Conservation (phyloP, 2,329 filamentous ascomycete genomes). For the Ascochyta viciae-villosae region DNA sequence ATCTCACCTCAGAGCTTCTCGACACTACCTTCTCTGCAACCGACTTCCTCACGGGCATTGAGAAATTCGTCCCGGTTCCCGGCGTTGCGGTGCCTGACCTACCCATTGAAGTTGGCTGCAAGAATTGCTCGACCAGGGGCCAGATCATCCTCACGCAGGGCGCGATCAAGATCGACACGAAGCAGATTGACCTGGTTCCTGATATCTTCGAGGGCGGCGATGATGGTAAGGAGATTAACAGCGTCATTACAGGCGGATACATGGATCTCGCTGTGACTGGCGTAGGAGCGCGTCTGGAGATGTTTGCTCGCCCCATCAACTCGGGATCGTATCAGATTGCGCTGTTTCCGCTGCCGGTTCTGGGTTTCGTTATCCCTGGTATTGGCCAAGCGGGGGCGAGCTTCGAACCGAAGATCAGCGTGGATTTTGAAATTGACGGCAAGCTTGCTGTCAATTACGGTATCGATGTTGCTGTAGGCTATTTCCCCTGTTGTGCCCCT, state of each 20-base stretch:
- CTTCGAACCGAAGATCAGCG: constrained; percentile 39
- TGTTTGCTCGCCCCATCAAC: constrained; percentile 36
- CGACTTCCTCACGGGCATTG: constrained; percentile 27
- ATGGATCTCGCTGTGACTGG: constrained; percentile 41
- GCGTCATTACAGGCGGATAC: constrained; percentile 43
- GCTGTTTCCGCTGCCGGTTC: constrained; percentile 35
- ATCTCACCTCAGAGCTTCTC: constrained; percentile 30
- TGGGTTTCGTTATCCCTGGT: constrained; percentile 45
- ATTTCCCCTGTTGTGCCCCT: not conserved
- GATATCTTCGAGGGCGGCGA: constrained; percentile 34
- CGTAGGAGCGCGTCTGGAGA: constrained; percentile 45
- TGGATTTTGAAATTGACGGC: constrained; percentile 36
- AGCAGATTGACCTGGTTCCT: constrained; percentile 32
- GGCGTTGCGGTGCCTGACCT: constrained; percentile 20
- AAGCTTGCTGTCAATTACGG: constrained; percentile 46
- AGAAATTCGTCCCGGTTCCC: constrained; percentile 7
- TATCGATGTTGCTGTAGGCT: constrained; percentile 44
- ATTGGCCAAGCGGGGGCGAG: constrained; percentile 47
- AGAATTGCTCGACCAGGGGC: constrained; percentile 45
- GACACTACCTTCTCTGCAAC: constrained; percentile 34
- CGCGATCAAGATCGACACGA: constrained; percentile 36
- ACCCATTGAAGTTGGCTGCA: constrained; percentile 45
- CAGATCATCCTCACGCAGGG: constrained; percentile 42
- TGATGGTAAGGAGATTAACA: constrained; percentile 32
- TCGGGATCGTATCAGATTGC: constrained; percentile 33